Evolutionary conservation across 1,139 yeast genomes (phyloP), one percentile per base, ranked within the genome.

Genomic region (Magnusiomyces sp.): DNA sequence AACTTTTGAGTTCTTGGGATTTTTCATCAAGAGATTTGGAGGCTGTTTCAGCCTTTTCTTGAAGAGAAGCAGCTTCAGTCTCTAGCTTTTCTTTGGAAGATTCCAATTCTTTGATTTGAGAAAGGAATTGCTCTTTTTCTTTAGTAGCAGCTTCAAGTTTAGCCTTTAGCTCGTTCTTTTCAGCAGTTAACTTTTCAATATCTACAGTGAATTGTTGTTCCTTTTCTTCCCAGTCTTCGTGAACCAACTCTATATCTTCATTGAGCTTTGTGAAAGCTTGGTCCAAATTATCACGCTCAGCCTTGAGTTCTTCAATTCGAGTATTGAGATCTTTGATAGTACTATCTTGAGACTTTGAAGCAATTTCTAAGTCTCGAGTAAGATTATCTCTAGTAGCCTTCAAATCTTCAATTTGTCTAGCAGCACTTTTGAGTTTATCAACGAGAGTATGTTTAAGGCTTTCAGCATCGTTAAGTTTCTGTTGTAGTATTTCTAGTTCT

Each of bases 391-490:
- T 56, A 5, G 53, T 53, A 2, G 40, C 36, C 52, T 57, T 58
- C 16, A 58, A 50, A 34, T 57, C 60, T 19, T 59, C 61, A 39
- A 62, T 59, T 44, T 60, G 64, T 14, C 51, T 52, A 5, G 65
- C 67, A 20, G 67, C 62, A n/a, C 56, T 53, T 20, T 59, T 63
- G 11, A 62, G 59, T 52, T 66, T 65, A 16, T 56, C 57, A n/a
- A 65, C 61, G 16, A 66, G 54, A 40, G 59, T 63, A 2, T 57
- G 62, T 43, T 62, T 63, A 32, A 62, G 49, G 7, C 51, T 53
- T 33, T 63, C 67, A 2, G 56, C 53, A 29, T 64, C 65, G 1
- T 49, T 51, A 32, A 56, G 52, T n/a, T 59, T 58, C 1, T 46
- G 48, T 40, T 57, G 56, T 5, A 62, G 42, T 13, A 49, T 50